Percentiles rank a stretch among this genome's conserved stretches.
phyloP scores from a whole-genome alignment of 2,329 filamentous ascomycete genomes.

The Calonectria ilicicola region DNA sequence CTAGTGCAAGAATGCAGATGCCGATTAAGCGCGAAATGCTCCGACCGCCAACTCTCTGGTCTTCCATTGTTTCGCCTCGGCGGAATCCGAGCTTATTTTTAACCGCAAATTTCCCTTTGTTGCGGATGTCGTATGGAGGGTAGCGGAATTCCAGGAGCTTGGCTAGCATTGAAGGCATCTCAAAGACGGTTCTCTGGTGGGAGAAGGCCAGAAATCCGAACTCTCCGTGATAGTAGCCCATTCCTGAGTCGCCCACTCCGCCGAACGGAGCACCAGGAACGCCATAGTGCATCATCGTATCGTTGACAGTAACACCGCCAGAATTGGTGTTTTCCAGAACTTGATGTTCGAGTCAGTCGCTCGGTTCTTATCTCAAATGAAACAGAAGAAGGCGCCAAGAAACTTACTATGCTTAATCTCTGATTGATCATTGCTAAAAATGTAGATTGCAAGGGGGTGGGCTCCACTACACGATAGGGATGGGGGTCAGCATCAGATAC shows the following conservation, averaged over 20 bases:
- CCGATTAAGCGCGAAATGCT: background rate
- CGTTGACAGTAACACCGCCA: conserved; percentile 60
- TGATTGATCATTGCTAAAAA: conserved; percentile 8
- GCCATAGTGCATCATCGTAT: conserved; percentile 52
- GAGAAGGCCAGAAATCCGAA: conserved; percentile 53
- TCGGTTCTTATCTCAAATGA: conserved; percentile 27
- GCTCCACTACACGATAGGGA: background rate
- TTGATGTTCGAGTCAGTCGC: background rate
- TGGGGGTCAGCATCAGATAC: background rate
- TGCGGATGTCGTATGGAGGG: background rate
- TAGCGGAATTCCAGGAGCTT: background rate
- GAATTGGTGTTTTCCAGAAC: conserved; percentile 44
- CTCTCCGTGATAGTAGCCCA: conserved; percentile 57
- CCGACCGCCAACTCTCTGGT: background rate
- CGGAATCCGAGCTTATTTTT: background rate
- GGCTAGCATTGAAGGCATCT: conserved; percentile 44
- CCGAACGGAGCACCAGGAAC: conserved; percentile 57
- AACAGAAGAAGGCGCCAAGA: background rate
- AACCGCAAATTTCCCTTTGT: background rate
- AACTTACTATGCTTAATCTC: background rate
- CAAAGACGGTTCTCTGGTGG: conserved; percentile 44
- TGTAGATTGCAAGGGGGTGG: conserved; percentile 24
- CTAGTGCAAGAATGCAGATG: background rate
- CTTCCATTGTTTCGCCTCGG: background rate
- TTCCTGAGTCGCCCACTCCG: conserved; percentile 58